Base-by-base conservation (phyloP, 2,329 filamentous ascomycete genomes). In the Gaeumannomyces tritici region DNA sequence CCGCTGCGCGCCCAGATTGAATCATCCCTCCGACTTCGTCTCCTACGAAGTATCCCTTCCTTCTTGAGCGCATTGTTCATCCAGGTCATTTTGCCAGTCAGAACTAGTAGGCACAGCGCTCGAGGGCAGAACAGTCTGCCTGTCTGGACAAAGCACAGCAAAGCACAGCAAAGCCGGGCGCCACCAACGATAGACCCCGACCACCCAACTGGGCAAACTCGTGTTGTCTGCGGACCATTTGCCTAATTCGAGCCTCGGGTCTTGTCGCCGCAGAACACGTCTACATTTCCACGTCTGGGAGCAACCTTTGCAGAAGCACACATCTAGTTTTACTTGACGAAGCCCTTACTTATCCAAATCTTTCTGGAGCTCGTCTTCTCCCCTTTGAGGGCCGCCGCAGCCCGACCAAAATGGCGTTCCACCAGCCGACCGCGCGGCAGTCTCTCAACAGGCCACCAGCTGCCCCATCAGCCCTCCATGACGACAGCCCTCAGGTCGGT, bases 401-500 rank as follows among this genome's bases (percentile, higher is more conserved):
- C 28, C 27, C 27, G 12, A 29, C n/a, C 51, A 55, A 54, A 24
- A 63, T 69, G 67, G 67, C 67, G 15, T 69, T 69, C 60, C 67
- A 69, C 24, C 67, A 69, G 51, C 63, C 66, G 1, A 63, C 66
- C 11, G 47, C 61, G 57, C 78, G 80, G 62, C 81, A 82, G 70
- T 71, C 78, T 29, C 72, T 78, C 28, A 82, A 81, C 68, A 79
- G 83, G 65, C 26, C 58, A 13, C 54, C 62, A 21, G 54, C 35
- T 7, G 42, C 42, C 42, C 42, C 42, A 9, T n/a, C 42, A 18
- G 42, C 6, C 42, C 42, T 51, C 42, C 42, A 51, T 11, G 42
- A 51, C 18, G 6, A 11, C 42, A 51, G 42, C 42, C 42, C 42
- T 51, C 42, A n/a, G 42, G 42, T 51, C 42, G 42, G 42, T 4